Evolutionary conservation across 2,329 filamentous ascomycete genomes (phyloP), one percentile per base, ranked within the genome.

Genomic region (Didymellaceae sp.): DNA sequence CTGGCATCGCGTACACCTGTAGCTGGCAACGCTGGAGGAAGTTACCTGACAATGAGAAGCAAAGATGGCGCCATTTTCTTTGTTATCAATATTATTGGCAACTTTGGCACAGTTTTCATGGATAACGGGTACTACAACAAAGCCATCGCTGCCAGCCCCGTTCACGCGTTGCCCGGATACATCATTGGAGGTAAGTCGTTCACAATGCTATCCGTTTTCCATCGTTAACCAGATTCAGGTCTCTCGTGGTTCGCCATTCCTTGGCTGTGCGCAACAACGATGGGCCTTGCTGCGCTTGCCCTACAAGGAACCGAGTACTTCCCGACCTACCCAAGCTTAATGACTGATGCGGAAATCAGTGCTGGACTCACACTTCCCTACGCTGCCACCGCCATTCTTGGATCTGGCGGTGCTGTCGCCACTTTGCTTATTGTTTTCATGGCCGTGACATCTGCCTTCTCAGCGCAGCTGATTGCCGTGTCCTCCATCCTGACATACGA

Each of bases 401-500:
- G 68, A 21, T 67, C 66, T 16, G 65, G 67, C 1, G 67, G 68
- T 31, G 68, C 67, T 9, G 61, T 67, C 3, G 65, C 63, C 7
- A 67, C 65, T 0, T 56, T 71, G 16, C 57, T 79, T 4, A 67
- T 78, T 13, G 68, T 79, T 0, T 80, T 80, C 66, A 79, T 79
- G 77, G 76, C 77, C 4, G 75, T 78, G 5, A 79, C 78, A 0
- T 71, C 66, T 4, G 73, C 73, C 1, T 77, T 77, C 34, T 74
- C 66, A 2, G 75, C 77, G 0, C 76, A 80, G 47, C 68, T 78
- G 5, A 78, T 80, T 13, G 76, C 92, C 1, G 90, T 95, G 1
- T 92, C 89, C 2, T 91, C 88, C 3, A 95, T 96, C 70, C 84
- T 87, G 72, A 94, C 91, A 0, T 96, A 94, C 68, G 91, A 96